phyloP scores from a whole-genome alignment of 177 flowering plant species.

The Tripterygium wilfordii region DNA sequence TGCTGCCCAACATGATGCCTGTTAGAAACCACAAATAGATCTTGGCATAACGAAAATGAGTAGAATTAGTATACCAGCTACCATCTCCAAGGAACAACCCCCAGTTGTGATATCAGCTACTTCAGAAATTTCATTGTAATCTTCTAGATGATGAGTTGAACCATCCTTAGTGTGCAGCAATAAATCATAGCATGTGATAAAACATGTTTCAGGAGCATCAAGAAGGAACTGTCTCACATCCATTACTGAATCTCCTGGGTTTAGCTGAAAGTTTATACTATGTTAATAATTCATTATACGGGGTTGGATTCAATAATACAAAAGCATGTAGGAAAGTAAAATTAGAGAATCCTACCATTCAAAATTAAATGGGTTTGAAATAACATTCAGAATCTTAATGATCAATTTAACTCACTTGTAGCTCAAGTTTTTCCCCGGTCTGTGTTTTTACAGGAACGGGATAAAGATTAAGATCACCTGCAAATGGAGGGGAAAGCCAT shows the following conservation, averaged over 20 bases:
- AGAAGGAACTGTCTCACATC: constrained; percentile 96
- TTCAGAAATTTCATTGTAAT: constrained; percentile 91
- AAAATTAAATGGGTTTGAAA: too few relatives aligned
- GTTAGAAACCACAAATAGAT: constrained; percentile 11
- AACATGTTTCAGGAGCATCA: constrained; percentile 97
- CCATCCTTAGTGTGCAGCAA: constrained; percentile 84
- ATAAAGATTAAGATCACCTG: constrained; percentile 86
- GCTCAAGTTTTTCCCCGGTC: constrained; percentile 83
- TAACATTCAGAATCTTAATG: too few relatives aligned
- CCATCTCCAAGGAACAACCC: constrained; percentile 91
- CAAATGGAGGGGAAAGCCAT: too few relatives aligned
- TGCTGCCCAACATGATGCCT: constrained; percentile 61
- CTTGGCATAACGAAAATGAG: background rate
- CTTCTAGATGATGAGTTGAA: constrained; percentile 74
- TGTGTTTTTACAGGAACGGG: constrained; percentile 84
- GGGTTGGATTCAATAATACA: too few relatives aligned
- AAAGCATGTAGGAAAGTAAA: too few relatives aligned
- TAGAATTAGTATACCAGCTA: constrained; percentile 51
- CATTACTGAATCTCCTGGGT: constrained; percentile 97
- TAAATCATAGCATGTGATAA: constrained; percentile 88
- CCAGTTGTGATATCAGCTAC: constrained; percentile 92
- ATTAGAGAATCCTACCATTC: too few relatives aligned
- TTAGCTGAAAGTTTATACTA: constrained; percentile 47
- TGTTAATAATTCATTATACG: background rate
- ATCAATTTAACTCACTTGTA: constrained; percentile 55